Evolutionary conservation across 2,329 filamentous ascomycete species (phyloP).

Genomic region (Elsinoe perseae): DNA sequence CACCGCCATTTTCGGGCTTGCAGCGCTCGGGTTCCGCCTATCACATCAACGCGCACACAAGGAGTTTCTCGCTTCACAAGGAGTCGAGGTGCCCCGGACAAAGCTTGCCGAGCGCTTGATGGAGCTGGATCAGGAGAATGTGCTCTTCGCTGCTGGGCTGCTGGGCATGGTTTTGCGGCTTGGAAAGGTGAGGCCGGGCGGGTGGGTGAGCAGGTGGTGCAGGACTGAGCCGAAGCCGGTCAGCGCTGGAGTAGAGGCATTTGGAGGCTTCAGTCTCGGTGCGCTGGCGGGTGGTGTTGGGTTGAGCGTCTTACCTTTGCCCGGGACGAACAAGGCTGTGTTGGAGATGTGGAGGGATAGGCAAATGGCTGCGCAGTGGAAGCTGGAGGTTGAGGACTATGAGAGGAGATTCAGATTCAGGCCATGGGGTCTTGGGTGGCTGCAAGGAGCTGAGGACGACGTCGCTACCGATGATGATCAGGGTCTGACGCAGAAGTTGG

Average conservation of each 20-base stretch:
- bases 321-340: not conserved
- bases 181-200: constrained; percentile 11
- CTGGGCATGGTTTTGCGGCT: not conserved
- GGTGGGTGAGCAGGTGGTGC: constrained; percentile 17
- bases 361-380: not conserved
- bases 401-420: not conserved
- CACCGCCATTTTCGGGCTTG: not conserved
- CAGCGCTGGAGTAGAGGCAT: not conserved
- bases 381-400: not conserved
- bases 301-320: not conserved
- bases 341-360: not conserved
- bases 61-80: constrained; percentile 18
- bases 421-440: not conserved
- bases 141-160: constrained; percentile 14
- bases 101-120: constrained; percentile 16
- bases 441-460: not conserved
- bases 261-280: constrained; percentile 17
- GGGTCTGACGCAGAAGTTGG: not conserved
- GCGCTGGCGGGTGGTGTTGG: not conserved
- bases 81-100: constrained; percentile 12
- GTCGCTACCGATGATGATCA: not conserved
- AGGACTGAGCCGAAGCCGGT: not conserved
- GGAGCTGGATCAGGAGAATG: constrained; percentile 18
- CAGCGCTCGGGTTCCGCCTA: not conserved
- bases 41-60: constrained; percentile 6